These are phyloP conservation scores for Paracorniculantispora psalliotae DNA, from an alignment of 2,329 filamentous ascomycete genomes.

Conservation along the genomic window DNA sequence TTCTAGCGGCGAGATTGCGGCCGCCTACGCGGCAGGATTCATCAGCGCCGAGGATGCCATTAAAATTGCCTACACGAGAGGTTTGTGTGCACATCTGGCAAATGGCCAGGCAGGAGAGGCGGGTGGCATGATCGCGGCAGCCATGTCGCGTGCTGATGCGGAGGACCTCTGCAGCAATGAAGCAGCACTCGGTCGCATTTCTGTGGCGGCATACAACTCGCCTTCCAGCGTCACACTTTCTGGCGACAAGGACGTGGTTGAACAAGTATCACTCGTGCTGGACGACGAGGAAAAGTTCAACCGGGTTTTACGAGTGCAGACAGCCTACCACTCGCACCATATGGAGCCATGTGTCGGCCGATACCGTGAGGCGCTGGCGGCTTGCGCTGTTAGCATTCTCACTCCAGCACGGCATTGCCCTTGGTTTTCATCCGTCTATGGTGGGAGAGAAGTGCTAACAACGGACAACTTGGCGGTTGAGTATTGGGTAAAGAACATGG, in stretches of 20 bases:
- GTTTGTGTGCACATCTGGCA: conserved; percentile 28
- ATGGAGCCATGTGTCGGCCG: conserved; percentile 16
- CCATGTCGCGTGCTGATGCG: conserved; percentile 13
- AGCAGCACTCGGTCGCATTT: conserved; percentile 5
- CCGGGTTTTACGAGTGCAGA: conserved; percentile 22
- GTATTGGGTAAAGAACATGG: conserved; percentile 14
- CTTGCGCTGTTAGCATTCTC: neutral
- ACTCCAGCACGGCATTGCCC: neutral
- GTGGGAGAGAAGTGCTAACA: neutral
- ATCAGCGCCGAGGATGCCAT: conserved; percentile 37
- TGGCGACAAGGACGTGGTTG: conserved; percentile 20
- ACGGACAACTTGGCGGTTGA: neutral
- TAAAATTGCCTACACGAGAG: conserved; percentile 42
- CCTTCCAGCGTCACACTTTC: conserved; percentile 20
- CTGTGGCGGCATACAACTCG: conserved; percentile 18
- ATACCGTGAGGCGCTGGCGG: neutral
- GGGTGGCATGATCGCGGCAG: conserved; percentile 49
- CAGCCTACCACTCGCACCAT: conserved; percentile 29
- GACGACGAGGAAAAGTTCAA: conserved; percentile 17
- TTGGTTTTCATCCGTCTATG: conserved; percentile 8
- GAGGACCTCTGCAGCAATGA: neutral
- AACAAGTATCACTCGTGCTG: conserved; percentile 15
- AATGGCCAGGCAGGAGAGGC: conserved; percentile 33
- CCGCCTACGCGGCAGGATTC: conserved; percentile 36
- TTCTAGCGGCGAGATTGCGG: conserved; percentile 40